A percentile compares a stretch with the other conserved stretches of the same genome.
Evolutionary conservation across 768 basidiomycete genomes (phyloP).

Genomic region (Mycena pura): DNA sequence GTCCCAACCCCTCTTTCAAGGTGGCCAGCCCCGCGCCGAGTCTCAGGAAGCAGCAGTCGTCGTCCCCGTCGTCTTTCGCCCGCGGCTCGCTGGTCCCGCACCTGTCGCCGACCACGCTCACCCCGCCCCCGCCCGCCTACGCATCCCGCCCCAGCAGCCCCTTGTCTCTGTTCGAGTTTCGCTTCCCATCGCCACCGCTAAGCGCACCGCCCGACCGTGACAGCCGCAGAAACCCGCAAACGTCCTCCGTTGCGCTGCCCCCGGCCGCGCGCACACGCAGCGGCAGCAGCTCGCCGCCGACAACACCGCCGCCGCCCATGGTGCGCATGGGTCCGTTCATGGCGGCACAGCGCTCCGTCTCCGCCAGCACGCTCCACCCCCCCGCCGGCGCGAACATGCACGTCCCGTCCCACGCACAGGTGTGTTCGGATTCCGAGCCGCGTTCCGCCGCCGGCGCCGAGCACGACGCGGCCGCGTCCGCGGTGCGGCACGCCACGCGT

Average conservation of each 20-base stretch:
- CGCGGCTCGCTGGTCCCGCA: slow-evolving; percentile 26
- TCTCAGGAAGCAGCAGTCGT: slow-evolving; percentile 5
- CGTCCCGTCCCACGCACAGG: slow-evolving; percentile 18
- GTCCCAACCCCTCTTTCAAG: background rate
- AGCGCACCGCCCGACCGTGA: slow-evolving; percentile 6
- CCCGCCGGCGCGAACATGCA: background rate
- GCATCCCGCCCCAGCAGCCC: slow-evolving; percentile 23
- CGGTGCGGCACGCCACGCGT: slow-evolving; percentile 9
- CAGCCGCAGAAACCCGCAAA: background rate
- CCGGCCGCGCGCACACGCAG: slow-evolving; percentile 14
- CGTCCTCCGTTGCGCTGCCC: background rate
- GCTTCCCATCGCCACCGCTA: slow-evolving; percentile 16
- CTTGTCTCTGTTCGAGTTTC: background rate
- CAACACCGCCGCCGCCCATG: slow-evolving; percentile 2
- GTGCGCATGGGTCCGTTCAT: slow-evolving; percentile 19
- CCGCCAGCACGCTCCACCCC: slow-evolving; percentile 23
- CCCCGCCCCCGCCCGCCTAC: slow-evolving; percentile 25
- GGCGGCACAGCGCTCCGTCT: slow-evolving; percentile 24
- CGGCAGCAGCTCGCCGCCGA: background rate
- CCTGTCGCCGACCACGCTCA: slow-evolving; percentile 15
- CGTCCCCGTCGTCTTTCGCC: slow-evolving; percentile 18
- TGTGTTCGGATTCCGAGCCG: too few species aligned
- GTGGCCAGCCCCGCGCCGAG: background rate
- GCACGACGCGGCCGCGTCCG: background rate
- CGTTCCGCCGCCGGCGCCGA: slow-evolving; percentile 7